Percentiles rank a stretch among this genome's conserved stretches.
Evolutionary conservation across 2,329 filamentous ascomycete genomes (phyloP).

Genomic region (Talaromyces sp.): DNA sequence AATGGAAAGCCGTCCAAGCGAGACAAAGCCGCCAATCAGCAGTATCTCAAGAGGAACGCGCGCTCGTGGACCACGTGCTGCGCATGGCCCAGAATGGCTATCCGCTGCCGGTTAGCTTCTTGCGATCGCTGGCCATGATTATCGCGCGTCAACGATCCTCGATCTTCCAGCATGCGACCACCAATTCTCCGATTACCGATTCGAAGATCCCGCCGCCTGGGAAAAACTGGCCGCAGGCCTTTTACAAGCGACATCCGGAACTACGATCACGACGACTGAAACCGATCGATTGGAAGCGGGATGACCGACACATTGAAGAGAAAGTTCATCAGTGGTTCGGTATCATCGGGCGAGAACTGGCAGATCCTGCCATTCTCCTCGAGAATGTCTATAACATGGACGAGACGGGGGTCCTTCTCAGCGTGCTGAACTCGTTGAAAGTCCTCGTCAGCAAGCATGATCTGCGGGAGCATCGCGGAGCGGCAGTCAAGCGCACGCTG

Average conservation of each 20-base stretch:
- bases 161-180: neutral
- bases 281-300: too few relatives aligned
- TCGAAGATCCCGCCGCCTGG: too few relatives aligned
- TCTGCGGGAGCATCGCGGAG: too few relatives aligned
- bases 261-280: slow-evolving; percentile 2
- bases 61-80: too few relatives aligned
- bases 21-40: too few relatives aligned
- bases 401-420: slow-evolving; percentile 34
- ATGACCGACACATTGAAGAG: neutral
- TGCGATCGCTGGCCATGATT: neutral
- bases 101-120: neutral
- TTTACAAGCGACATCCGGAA: neutral
- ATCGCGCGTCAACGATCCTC: slow-evolving; percentile 3
- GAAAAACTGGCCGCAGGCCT: too few relatives aligned
- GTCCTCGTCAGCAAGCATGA: slow-evolving; percentile 30
- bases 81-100: too few relatives aligned
- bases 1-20: too few relatives aligned
- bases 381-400: slow-evolving; percentile 41
- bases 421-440: slow-evolving; percentile 30
- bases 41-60: too few relatives aligned
- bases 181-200: too few relatives aligned
- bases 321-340: slow-evolving; percentile 14
- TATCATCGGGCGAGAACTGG: slow-evolving; percentile 30
- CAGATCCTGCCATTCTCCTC: slow-evolving; percentile 23
- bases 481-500: too few relatives aligned